Conservation (phyloP, 2,329 filamentous ascomycete species). For the Alternaria gansuensis region DNA sequence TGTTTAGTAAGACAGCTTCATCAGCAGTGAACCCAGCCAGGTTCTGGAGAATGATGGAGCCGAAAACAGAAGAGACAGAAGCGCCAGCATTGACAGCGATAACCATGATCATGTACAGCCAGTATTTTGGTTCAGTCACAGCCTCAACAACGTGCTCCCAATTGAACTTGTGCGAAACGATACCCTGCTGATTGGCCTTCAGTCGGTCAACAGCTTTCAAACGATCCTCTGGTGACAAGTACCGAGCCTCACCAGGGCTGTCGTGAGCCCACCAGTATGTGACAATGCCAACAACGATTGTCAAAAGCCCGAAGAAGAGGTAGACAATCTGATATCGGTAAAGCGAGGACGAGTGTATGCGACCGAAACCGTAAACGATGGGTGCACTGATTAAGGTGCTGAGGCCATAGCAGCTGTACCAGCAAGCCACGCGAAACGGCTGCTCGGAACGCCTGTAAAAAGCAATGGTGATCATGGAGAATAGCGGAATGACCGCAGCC, state of each 20-base stretch:
- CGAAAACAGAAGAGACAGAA: constrained; percentile 68
- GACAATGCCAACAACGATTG: constrained; percentile 51
- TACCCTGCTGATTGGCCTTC: constrained; percentile 76
- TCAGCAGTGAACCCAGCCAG: constrained; percentile 68
- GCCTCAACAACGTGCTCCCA: constrained; percentile 69
- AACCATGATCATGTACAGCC: constrained; percentile 51
- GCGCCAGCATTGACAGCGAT: constrained; percentile 41
- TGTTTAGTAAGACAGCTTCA: constrained; percentile 66
- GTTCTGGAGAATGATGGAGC: constrained; percentile 62
- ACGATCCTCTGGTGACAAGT: constrained; percentile 71
- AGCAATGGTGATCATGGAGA: constrained; percentile 40
- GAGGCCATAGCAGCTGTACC: constrained; percentile 72
- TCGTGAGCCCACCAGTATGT: constrained; percentile 61
- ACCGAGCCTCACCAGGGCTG: constrained; percentile 66
- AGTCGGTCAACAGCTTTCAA: constrained; percentile 74
- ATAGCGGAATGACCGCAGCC: constrained; percentile 38
- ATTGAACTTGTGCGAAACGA: constrained; percentile 73
- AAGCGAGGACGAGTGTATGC: constrained; percentile 63
- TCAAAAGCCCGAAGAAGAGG: constrained; percentile 55
- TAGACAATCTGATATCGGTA: constrained; percentile 69
- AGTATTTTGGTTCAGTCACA: constrained; percentile 64
- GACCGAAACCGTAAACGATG: constrained; percentile 69
- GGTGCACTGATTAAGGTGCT: constrained; percentile 67
- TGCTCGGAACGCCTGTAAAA: constrained; percentile 38
- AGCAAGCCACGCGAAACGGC: constrained; percentile 55